Evolutionary conservation across 179 eudicot species (phyloP), one percentile per base, ranked within the genome.

Genomic region (Patellifolia procumbens): DNA sequence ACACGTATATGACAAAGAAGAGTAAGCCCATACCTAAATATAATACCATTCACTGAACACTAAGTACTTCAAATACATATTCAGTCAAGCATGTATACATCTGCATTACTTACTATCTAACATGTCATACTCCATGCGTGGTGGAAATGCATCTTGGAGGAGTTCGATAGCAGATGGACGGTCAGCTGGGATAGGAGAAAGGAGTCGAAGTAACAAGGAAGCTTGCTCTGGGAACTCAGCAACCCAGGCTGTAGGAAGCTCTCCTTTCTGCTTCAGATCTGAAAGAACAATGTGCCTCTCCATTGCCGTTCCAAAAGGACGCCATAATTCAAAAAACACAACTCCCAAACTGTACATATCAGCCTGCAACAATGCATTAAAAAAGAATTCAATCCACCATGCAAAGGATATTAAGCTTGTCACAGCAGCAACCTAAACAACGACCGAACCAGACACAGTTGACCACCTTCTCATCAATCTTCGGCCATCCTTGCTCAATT

Each of bases 401-500:
- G 66, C 26, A 52, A 76, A 53, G 51, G 37, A 42, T 6, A 58
- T 22, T 35, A 76, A 59, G 65, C 51, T 65, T 39, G 70, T 70
- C 22, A 31, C 59, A 81, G n/a, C 26, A 68, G 61, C 29, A 68
- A 62, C 58, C 66, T 63, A 37, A 64, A 72, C 39, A n/a, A 63
- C 77, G 60, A 67, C n/a, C n/a, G n/a, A n/a, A n/a, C 35, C 16
- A 48, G 62, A 29, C 64, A 53, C 53, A 65, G 15, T 63, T 70
- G 19, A 39, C 59, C 51, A 94, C 98, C 93, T 93, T 93, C 80
- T 95, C 98, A 81, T 95, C 90, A 73, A 95, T 93, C 86, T 91
- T 93, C 31, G 98, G 94, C 99, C 98, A 93, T 55, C 96, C 94
- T 83, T 93, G 97, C 87, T 95, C 98, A 83, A 95, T 93, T 87